Evolutionary conservation across 2,329 filamentous ascomycete species (phyloP).

Genomic region (Diplodia corticola): DNA sequence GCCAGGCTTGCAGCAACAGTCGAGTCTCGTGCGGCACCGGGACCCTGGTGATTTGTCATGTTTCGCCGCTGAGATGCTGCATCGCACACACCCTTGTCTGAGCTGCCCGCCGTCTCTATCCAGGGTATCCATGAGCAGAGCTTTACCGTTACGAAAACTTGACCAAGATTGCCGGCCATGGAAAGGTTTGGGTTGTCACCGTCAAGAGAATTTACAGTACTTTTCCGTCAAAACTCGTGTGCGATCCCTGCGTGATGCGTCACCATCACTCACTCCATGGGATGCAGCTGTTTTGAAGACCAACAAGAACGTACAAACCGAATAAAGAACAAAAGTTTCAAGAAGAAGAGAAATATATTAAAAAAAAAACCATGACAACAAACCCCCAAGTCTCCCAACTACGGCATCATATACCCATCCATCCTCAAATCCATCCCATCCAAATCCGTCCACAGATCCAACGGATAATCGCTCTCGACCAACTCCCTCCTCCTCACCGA

Average conservation of each 20-base stretch:
- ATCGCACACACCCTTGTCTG: not conserved
- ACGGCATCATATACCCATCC: constrained; percentile 18
- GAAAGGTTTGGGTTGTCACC: too few relatives aligned
- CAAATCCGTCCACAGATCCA: constrained; percentile 38
- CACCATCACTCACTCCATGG: too few relatives aligned
- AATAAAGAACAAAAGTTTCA: not conserved
- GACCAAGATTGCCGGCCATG: not conserved
- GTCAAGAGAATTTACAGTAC: too few relatives aligned
- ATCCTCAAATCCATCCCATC: not conserved
- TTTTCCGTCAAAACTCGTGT: too few relatives aligned
- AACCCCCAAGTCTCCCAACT: not conserved
- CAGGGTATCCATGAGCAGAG: not conserved
- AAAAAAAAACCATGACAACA: not conserved
- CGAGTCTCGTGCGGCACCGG: not conserved
- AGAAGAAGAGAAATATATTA: not conserved
- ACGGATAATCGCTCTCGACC: constrained; percentile 33
- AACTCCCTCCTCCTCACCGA: constrained; percentile 33
- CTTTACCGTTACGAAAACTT: not conserved
- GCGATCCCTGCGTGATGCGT: too few relatives aligned
- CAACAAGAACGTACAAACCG: too few relatives aligned
- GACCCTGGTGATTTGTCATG: not conserved
- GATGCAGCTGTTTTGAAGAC: too few relatives aligned
- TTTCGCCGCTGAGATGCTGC: not conserved
- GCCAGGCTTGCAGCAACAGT: not conserved
- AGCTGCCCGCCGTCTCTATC: not conserved